Base-by-base conservation (phyloP, 805 yeast species). In the Candida silvicultrix region DNA sequence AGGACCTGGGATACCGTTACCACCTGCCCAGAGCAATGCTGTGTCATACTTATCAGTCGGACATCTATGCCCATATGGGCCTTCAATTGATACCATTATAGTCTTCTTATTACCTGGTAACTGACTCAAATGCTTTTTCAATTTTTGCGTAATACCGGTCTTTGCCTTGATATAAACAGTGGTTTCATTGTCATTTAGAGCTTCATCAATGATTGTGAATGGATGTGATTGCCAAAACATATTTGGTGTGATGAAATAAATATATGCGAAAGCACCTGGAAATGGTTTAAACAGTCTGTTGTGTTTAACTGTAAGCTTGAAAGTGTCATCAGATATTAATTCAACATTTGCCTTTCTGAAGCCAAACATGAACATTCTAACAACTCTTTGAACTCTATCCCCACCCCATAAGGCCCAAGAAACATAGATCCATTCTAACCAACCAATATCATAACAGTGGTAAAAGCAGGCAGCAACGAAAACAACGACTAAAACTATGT, bases 201-300 rank as follows among this genome's bases (percentile, higher is more conserved):
- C 61, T 4, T 75, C 64, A 43, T 70, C 71, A 39, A 77, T 65
- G 8, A 77, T 61, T 1, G 90, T 81, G 64, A 86, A 84, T 4
- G 92, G 92, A 60, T 85, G 89, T 4, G 84, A 77, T 59, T 84
- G 88, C 81, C 83, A 82, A 60, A 82, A 79, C 35, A 72, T 63
- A 2, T 64, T 57, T 18, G 74, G 69, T 40, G 75, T 66, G 47
- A 81, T 50, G 59, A 84, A 80, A 63, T 81, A 74, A 35, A 86
- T 63, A 55, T 69, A 84, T 1, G 73, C 78, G 58, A 66, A 78
- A 15, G 74, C 68, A 28, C 86, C 85, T 2, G 89, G 83, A 46
- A 56, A 64, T 20, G 73, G 66, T 36, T 66, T 67, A 74, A 81
- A 77, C 44, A 54, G 54, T 8, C 57, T 54, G 10, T 16, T 16